Conservation (phyloP, 768 basidiomycete genomes). For the Leucogyrophana mollusca region DNA sequence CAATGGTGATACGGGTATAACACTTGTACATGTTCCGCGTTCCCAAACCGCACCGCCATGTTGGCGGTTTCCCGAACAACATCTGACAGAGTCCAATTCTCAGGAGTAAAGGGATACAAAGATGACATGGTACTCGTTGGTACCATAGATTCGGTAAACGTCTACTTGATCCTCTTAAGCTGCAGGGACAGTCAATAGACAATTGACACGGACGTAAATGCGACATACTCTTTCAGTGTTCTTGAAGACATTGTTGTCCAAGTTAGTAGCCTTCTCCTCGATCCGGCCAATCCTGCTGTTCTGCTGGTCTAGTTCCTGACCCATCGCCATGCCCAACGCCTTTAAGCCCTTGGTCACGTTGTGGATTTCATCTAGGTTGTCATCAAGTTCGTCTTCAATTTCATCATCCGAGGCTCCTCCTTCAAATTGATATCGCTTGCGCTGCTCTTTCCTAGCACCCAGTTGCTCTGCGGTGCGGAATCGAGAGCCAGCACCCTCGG, state of each 20-base stretch:
- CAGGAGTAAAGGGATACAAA: no score
- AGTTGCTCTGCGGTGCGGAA: constrained; percentile 51
- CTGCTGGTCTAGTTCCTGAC: constrained; percentile 86
- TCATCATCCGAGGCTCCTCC: constrained; percentile 89
- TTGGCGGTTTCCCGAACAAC: no score
- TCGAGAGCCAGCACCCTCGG: constrained; percentile 34
- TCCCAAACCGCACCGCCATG: no score
- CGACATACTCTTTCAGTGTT: constrained; percentile 77
- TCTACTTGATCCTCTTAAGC: constrained; percentile 63
- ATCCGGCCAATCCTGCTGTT: constrained; percentile 77
- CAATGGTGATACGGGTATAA: no score
- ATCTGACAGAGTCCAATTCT: no score
- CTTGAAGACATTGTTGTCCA: constrained; percentile 74
- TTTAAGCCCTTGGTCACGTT: constrained; percentile 77
- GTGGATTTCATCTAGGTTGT: constrained; percentile 84
- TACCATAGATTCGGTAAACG: no score
- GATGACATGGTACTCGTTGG: no score
- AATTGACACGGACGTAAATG: background rate
- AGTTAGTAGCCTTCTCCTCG: constrained; percentile 69
- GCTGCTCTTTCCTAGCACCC: constrained; percentile 59
- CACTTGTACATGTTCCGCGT: no score
- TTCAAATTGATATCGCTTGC: constrained; percentile 90
- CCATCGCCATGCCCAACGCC: constrained; percentile 77
- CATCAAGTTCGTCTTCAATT: constrained; percentile 91
- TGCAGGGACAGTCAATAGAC: constrained; percentile 23